Evolutionary conservation across 108 stramenopile genomes (phyloP), one percentile per base, ranked within the genome.

Genomic region (Tribonema minus): DNA sequence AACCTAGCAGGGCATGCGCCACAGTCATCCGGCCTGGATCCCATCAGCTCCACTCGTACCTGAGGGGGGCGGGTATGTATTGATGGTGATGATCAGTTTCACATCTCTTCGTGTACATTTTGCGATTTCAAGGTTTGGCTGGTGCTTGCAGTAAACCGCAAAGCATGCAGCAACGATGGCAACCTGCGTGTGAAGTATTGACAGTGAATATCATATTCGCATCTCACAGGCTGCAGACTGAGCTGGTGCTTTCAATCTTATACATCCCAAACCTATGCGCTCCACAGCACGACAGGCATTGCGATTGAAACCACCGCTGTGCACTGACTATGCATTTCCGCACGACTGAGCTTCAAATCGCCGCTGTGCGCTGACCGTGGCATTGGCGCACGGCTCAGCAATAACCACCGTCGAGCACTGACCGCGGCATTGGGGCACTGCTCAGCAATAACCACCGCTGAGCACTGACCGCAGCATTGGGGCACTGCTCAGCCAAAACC

Each of bases 1-100:
- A 76, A 80, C 2, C 85, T 87, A 7, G 83, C 84, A 12, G 84
- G 41, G 70, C 88, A 89, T 39, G 58, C 54, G 46, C 58, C 65
- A 59, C 88, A 89, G 67, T 85, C 86, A 36, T 81, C 79, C 7
- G 72, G 71, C 25, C 34, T 39, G 5, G 76, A 54, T 3, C 82
- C 86, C 1, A 71, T 46, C 3, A 71, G 62, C 6, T 72, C 63
- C 0, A 35, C 80, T 34, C 77, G 64, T n/a, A 26, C 33, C 62
- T 26, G 27, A n/a, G n/a, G n/a, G n/a, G n/a, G n/a, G n/a, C n/a
- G n/a, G n/a, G n/a, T n/a, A n/a, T n/a, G n/a, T n/a, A n/a, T n/a
- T n/a, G n/a, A n/a, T n/a, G n/a, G n/a, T n/a, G n/a, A n/a, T n/a
- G n/a, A n/a, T n/a, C n/a, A n/a, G n/a, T n/a, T n/a, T n/a, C n/a